Evolutionary conservation across 1,284 basidiomycete species (phyloP).

Genomic region (Cryptococcus floricola): DNA sequence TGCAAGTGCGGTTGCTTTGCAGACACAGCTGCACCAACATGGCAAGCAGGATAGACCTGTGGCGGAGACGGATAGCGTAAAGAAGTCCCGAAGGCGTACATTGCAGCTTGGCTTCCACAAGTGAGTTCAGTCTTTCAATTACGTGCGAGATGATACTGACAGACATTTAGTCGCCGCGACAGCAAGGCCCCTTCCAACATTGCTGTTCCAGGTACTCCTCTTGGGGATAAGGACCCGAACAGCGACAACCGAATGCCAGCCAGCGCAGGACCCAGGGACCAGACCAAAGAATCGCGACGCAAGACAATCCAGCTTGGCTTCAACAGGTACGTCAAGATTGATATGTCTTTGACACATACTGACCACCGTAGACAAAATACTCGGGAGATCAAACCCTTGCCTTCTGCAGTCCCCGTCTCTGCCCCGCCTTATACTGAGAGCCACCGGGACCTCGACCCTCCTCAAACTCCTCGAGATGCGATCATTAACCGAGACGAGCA

Average conservation of each 20-base stretch:
- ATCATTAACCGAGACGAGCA: background rate
- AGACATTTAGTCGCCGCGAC: slow-evolving; percentile 2
- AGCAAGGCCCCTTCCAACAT: slow-evolving; percentile 6
- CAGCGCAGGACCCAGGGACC: background rate
- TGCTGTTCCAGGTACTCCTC: slow-evolving; percentile 20
- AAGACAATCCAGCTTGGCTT: slow-evolving; percentile 1
- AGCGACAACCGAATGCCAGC: background rate
- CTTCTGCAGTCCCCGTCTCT: background rate
- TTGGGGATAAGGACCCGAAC: slow-evolving; percentile 23
- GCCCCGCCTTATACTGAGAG: background rate
- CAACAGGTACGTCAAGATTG: background rate
- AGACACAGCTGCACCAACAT: slow-evolving; percentile 2
- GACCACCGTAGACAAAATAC: background rate
- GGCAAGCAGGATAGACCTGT: slow-evolving; percentile 18
- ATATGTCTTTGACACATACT: background rate
- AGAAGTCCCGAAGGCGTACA: slow-evolving; percentile 37
- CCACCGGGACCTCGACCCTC: slow-evolving; percentile 4
- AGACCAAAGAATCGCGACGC: background rate
- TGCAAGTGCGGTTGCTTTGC: slow-evolving; percentile 14
- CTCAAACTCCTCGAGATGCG: no score
- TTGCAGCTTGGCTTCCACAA: slow-evolving; percentile 33
- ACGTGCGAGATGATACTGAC: background rate
- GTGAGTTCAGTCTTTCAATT: slow-evolving; percentile 9
- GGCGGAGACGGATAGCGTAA: slow-evolving; percentile 21
- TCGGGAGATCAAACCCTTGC: background rate